A percentile compares a stretch with the other conserved stretches of the same genome.
Evolutionary conservation across 108 stramenopile genomes (phyloP).

Genomic region (Nitzschia inconspicua): DNA sequence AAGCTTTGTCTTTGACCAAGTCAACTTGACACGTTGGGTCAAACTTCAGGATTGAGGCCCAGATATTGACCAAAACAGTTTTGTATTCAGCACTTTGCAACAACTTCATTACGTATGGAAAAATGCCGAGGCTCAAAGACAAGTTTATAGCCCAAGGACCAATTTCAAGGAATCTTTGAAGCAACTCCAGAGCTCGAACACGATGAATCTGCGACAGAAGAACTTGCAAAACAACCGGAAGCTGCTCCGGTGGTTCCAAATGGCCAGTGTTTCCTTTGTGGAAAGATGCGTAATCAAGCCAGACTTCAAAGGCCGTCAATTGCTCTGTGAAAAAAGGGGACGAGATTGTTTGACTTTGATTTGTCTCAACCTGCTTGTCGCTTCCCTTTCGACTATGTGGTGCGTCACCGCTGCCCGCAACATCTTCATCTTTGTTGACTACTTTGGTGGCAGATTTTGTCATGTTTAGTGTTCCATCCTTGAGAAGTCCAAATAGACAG

Average conservation of each 20-base stretch:
- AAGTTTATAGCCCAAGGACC: slow-evolving; percentile 95
- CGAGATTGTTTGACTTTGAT: slow-evolving; percentile 20
- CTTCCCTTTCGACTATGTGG: background rate
- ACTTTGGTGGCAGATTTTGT: background rate
- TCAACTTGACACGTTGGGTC: slow-evolving; percentile 91
- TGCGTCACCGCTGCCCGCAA: background rate
- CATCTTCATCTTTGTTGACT: background rate
- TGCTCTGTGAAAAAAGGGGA: slow-evolving; percentile 96
- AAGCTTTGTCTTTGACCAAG: slow-evolving; percentile 85
- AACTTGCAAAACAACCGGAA: slow-evolving; percentile 97
- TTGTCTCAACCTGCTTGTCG: background rate
- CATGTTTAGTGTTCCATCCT: slow-evolving; percentile 49
- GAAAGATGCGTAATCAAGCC: slow-evolving; percentile 88
- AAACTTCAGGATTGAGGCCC: slow-evolving; percentile 91
- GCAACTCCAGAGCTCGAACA: slow-evolving; percentile 83
- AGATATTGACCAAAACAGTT: slow-evolving; percentile 89
- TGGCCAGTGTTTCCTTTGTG: slow-evolving; percentile 26
- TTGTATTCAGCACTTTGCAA: slow-evolving; percentile 91
- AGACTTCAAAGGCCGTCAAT: slow-evolving; percentile 96
- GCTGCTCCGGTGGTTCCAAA: slow-evolving; percentile 85
- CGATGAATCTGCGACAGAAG: slow-evolving; percentile 90
- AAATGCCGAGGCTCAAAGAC: slow-evolving; percentile 92
- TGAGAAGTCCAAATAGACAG: slow-evolving; percentile 77
- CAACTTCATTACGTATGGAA: slow-evolving; percentile 96
- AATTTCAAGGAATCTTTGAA: slow-evolving; percentile 87